Conservation (phyloP, 331 rosid species). For the Pyracantha coccinea region DNA sequence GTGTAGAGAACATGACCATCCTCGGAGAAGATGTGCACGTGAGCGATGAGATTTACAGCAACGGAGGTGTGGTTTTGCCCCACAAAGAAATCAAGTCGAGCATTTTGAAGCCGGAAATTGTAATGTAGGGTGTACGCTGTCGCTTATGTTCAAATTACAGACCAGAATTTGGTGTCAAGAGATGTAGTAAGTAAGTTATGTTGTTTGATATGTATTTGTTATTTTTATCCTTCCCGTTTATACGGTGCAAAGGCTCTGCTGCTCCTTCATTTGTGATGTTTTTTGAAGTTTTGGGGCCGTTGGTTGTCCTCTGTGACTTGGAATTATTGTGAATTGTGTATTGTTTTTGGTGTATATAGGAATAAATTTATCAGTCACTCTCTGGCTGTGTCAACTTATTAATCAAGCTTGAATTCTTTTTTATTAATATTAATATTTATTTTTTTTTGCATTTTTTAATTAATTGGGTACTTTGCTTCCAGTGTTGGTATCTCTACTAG, state of each 20-base stretch:
- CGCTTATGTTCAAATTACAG: too few relatives aligned
- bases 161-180: too few relatives aligned
- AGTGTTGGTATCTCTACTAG: neutral
- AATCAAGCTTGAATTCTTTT: neutral
- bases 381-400: slow-evolving; percentile 13
- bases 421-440: neutral
- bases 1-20: slow-evolving; percentile 84
- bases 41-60: slow-evolving; percentile 75
- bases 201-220: slow-evolving; percentile 22
- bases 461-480: neutral
- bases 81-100: slow-evolving; percentile 85
- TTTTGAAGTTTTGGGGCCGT: slow-evolving; percentile 14
- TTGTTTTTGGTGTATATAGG: slow-evolving; percentile 29
- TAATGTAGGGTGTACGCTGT: slow-evolving; percentile 38
- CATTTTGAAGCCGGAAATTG: slow-evolving; percentile 86
- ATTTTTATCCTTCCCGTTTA: neutral
- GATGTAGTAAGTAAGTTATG: slow-evolving; percentile 17
- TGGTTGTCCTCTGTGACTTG: slow-evolving; percentile 17
- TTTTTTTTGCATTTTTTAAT: neutral
- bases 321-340: slow-evolving; percentile 40
- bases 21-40: slow-evolving; percentile 91
- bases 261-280: slow-evolving; percentile 13
- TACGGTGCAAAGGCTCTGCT: slow-evolving; percentile 19
- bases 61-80: slow-evolving; percentile 85
- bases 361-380: slow-evolving; percentile 34